Base-by-base conservation (phyloP, 352 stramenopile species). In the Globisporangium solare region DNA sequence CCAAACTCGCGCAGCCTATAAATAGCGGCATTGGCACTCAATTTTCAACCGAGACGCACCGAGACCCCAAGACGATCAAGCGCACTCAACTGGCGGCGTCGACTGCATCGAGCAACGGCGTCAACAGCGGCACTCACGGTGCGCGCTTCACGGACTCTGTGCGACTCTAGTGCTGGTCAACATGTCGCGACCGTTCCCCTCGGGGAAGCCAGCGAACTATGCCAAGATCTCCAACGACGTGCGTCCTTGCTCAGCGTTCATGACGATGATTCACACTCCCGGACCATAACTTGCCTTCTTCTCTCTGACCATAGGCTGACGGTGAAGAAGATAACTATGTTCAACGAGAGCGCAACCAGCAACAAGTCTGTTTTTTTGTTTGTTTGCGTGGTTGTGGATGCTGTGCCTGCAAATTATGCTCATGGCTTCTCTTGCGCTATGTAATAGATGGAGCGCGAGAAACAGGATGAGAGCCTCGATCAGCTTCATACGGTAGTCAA, bases 401-500 rank as follows among this genome's bases (percentile, higher is more conserved):
- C 3, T 15, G 18, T 27, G 8, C 14, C 40, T 18, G 7, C 43
- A 20, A n/a, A 18, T 32, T 37, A 35, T 21, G 18, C 37, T 21
- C n/a, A 14, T 32, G 15, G 20, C 43, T 51, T 42, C 6, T 41
- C 6, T 35, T 20, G 18, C 18, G 17, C 17, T 6, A 14, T 37
- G 6, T 18, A 6, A 48, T 35, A 81, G 67, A 17, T 81, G 18
- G 83, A 94, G 60, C 81, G 81, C 22, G 72, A 90, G 54, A 92
- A 91, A 66, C 83, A 94, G 56, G 83, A 94, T 49, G 83, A 94
- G 59, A 91, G 68, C 62, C 60, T 94, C 39, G 83, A 91, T 51
- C 68, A 90, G 59, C 67, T 94, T 54, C 79, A 90, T 53, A 76
- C 71, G 17, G 79, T 81, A 14, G 83, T 94, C 22, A 94, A 92